Percentiles rank a stretch among this genome's conserved stretches.
phyloP scores from a whole-genome alignment of 495 filamentous ascomycete genomes.

The Jackrogersella minutella region DNA sequence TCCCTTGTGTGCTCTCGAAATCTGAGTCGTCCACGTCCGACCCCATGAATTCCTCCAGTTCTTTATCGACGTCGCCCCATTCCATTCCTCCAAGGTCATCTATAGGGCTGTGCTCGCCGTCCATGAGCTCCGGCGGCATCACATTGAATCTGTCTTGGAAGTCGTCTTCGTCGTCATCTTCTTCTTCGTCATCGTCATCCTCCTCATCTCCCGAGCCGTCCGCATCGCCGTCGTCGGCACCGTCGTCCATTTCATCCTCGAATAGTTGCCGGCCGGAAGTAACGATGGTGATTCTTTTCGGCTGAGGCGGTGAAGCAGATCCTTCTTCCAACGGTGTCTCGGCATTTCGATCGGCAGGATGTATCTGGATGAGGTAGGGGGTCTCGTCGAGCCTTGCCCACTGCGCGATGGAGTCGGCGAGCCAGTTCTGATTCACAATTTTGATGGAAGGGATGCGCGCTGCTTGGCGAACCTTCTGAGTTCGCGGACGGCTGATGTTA shows the following conservation, averaged over 20 bases:
- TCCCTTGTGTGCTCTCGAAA: constrained; percentile 49
- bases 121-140: constrained; percentile 56
- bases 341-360: constrained; percentile 66
- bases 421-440: constrained; percentile 91
- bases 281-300: constrained; percentile 56
- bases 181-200: constrained; percentile 58
- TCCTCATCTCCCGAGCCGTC: constrained; percentile 51
- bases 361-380: constrained; percentile 72
- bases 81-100: constrained; percentile 63
- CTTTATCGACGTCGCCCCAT: constrained; percentile 72
- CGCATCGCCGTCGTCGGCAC: constrained; percentile 46
- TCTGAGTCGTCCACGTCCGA: constrained; percentile 66
- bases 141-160: constrained; percentile 39
- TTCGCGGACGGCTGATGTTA: constrained; percentile 70
- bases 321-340: constrained; percentile 37
- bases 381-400: constrained; percentile 80
- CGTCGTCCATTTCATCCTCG: constrained; percentile 40
- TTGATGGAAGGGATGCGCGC: constrained; percentile 74
- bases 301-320: constrained; percentile 46
- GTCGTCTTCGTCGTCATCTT: constrained; percentile 55
- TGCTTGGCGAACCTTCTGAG: constrained; percentile 86
- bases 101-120: constrained; percentile 61
- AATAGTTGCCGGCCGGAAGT: constrained; percentile 38
- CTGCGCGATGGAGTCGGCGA: constrained; percentile 77
- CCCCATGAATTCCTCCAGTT: constrained; percentile 78